Evolutionary conservation across 768 basidiomycete species (phyloP), one percentile per base, ranked within the genome.

Genomic region (Agaricus sinodeliciosus): DNA sequence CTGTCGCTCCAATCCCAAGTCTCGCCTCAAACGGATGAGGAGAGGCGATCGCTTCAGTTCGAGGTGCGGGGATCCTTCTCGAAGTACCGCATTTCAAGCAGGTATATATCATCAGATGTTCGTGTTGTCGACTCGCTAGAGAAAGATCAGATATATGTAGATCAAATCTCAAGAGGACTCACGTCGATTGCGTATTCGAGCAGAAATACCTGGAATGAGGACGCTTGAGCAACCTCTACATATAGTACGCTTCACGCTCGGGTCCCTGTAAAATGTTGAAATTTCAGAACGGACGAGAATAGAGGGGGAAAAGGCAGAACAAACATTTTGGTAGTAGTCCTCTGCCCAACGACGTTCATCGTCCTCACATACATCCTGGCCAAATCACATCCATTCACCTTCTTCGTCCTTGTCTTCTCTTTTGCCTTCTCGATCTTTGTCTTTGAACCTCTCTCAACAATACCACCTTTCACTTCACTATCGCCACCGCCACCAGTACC

Each of bases 241-340:
- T 8, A 93, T 60, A 1, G 84, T 80, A 9, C 91, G 83, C 64
- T 94, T 94, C n/a, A 94, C 76, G 0, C 78, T 70, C 0, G 91
- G 91, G 63, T 94, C 91, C 59, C 91, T 92, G 57, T 42, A 35
- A 25, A 39, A 7, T 7, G 36, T 52, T 35, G 22, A 28, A 4
- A 51, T 31, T 48, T 28, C 18, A 34, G 45, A 41, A n/a, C 36
- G 2, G 43, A 25, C 6, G 59, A 39, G n/a, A n/a, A n/a, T n/a
- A n/a, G n/a, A n/a, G n/a, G 35, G 48, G 54, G 22, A 22, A 22
- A 22, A 22, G 43, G 15, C 1, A 28, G 0, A 40, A 52, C 40
- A 69, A 79, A 92, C 91, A 92, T 82, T 62, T 82, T 83, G 18
- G 89, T 81, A 18, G 82, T 85, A 0, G 87, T 82, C 64, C 87